A percentile compares a stretch with the other conserved stretches of the same genome.
Evolutionary conservation across 179 eudicot species (phyloP).

Genomic region (Silene vulgaris): DNA sequence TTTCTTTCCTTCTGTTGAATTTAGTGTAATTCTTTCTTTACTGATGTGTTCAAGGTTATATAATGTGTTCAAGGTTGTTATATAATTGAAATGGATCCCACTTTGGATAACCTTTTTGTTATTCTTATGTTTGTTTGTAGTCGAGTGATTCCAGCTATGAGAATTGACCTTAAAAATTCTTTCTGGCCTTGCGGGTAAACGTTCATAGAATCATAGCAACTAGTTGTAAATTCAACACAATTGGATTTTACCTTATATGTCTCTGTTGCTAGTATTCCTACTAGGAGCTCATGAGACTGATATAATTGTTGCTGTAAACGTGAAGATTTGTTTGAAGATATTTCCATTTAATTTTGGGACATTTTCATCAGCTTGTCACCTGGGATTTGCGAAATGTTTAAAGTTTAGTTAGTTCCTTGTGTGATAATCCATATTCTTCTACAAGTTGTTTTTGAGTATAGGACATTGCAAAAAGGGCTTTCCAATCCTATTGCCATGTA

Average conservation of each 20-base stretch:
- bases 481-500: not conserved
- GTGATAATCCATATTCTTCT: not conserved
- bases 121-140: not conserved
- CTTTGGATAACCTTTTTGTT: not conserved
- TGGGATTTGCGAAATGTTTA: not conserved
- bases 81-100: not conserved
- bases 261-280: not conserved
- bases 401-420: not conserved
- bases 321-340: not conserved
- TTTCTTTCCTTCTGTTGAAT: slow-evolving; percentile 37
- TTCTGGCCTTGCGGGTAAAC: not conserved
- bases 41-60: not conserved
- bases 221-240: slow-evolving; percentile 1
- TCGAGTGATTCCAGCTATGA: not conserved
- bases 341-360: not conserved
- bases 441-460: not conserved
- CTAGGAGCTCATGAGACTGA: not conserved
- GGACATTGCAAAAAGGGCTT: not conserved
- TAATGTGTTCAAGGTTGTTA: not conserved
- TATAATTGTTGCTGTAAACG: no score
- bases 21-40: slow-evolving; percentile 14
- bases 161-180: not conserved
- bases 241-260: not conserved
- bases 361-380: not conserved
- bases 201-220: not conserved